A percentile compares a stretch with the other conserved stretches of the same genome.
Conservation (phyloP, 2,329 filamentous ascomycete genomes). For the Bipolaris oryzae region DNA sequence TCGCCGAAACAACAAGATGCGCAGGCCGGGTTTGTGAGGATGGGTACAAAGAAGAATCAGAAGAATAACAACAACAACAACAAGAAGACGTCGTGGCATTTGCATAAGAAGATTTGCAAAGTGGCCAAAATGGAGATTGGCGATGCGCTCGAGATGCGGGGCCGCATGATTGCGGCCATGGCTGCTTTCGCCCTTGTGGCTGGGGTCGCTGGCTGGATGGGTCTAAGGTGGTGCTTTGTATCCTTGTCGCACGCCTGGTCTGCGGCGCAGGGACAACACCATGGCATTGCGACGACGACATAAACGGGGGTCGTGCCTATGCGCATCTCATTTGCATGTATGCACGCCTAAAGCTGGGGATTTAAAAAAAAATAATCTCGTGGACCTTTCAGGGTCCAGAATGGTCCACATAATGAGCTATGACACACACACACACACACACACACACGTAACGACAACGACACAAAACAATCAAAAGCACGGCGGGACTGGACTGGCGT, state of each 20-base stretch:
- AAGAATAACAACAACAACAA: too few relatives aligned
- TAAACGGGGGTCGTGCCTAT: too few relatives aligned
- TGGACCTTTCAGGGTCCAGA: neutral
- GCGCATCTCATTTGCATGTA: too few relatives aligned
- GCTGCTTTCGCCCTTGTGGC: slow-evolving; percentile 38
- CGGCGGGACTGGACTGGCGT: too few relatives aligned
- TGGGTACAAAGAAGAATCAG: slow-evolving; percentile 14
- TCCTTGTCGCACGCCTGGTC: neutral
- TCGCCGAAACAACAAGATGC: slow-evolving; percentile 16
- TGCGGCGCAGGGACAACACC: neutral
- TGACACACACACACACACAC: too few relatives aligned
- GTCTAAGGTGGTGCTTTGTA: slow-evolving; percentile 28
- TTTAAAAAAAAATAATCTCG: too few relatives aligned
- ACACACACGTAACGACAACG: too few relatives aligned
- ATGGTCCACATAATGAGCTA: neutral
- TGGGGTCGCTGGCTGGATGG: slow-evolving; percentile 25
- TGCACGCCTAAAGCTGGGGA: too few relatives aligned
- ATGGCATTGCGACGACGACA: neutral
- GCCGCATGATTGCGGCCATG: slow-evolving; percentile 60
- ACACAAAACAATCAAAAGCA: neutral
- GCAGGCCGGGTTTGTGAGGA: neutral
- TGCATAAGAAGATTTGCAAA: slow-evolving; percentile 56
- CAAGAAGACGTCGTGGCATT: slow-evolving; percentile 46
- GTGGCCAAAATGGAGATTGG: slow-evolving; percentile 66
- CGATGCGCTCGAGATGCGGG: slow-evolving; percentile 67